Percentiles rank a stretch among this genome's conserved stretches.
phyloP scores from a whole-genome alignment of 1,284 basidiomycete species.

The Microbotryum silenes-acaulis region DNA sequence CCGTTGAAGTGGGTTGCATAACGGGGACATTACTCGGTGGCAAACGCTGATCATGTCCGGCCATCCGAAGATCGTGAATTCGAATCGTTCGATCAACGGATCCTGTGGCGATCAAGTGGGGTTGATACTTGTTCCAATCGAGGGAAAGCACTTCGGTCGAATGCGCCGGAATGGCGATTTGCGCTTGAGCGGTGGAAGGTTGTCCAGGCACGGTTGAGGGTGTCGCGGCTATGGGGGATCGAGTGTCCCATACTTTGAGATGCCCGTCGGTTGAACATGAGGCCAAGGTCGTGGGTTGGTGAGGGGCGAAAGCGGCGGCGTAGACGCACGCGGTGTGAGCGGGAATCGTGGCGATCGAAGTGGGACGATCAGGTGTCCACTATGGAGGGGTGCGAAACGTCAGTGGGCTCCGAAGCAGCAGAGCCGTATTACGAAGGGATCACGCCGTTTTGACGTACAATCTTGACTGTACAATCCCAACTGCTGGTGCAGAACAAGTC shows the following conservation, averaged over 20 bases:
- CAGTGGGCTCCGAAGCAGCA: too few species aligned
- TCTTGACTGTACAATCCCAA: constrained; percentile 86
- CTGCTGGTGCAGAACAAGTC: constrained; percentile 77
- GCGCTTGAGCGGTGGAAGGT: constrained; percentile 22
- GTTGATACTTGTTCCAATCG: constrained; percentile 90
- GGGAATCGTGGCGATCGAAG: constrained; percentile 69
- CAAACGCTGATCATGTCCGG: neutral
- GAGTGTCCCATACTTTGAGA: constrained; percentile 70
- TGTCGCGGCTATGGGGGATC: constrained; percentile 42
- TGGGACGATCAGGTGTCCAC: constrained; percentile 78
- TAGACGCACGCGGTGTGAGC: constrained; percentile 81
- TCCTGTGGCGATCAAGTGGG: constrained; percentile 65
- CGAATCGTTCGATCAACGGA: constrained; percentile 72
- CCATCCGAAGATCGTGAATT: constrained; percentile 78
- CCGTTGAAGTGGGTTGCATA: constrained; percentile 24
- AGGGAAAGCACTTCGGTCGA: constrained; percentile 51
- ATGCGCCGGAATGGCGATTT: constrained; percentile 31
- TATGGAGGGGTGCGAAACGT: constrained; percentile 37
- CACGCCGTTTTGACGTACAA: constrained; percentile 50
- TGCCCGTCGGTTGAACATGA: constrained; percentile 80
- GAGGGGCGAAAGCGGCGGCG: constrained; percentile 82
- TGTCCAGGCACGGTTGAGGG: constrained; percentile 16
- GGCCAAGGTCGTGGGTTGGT: constrained; percentile 69
- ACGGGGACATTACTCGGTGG: constrained; percentile 10
- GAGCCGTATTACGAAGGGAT: too few species aligned